Evolutionary conservation across 139 green algal species (phyloP).

Genomic region (Coccomyxa sp.): DNA sequence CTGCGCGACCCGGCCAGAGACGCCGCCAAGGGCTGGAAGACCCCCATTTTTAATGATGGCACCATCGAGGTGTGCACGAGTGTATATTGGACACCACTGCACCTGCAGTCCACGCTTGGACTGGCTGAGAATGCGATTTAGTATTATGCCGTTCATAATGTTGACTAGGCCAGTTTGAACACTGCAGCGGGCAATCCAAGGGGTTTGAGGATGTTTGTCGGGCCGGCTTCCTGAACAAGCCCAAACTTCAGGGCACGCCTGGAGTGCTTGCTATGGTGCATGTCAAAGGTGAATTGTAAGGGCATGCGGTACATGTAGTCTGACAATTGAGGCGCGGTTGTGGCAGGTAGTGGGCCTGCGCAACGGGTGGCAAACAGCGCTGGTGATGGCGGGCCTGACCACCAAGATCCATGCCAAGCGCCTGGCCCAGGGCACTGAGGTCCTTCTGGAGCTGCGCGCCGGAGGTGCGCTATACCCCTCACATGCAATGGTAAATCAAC

Average conservation of each 20-base stretch:
- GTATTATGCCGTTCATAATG: too few relatives aligned
- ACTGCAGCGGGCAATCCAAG: too few relatives aligned
- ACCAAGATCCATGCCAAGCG: conserved; percentile 54
- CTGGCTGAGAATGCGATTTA: too few relatives aligned
- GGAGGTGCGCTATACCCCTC: conserved; percentile 10
- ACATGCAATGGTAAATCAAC: background rate
- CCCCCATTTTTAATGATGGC: conserved; percentile 64
- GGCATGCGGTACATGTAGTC: too few relatives aligned
- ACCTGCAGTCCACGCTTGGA: too few relatives aligned
- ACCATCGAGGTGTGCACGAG: conserved; percentile 44
- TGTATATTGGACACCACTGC: background rate
- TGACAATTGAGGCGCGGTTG: background rate
- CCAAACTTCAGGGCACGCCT: too few relatives aligned
- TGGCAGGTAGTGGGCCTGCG: conserved; percentile 65
- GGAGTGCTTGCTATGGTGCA: too few relatives aligned
- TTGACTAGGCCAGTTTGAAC: too few relatives aligned
- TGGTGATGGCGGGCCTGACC: conserved; percentile 61
- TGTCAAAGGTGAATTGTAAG: too few relatives aligned
- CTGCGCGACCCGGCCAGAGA: conserved; percentile 29
- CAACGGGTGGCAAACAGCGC: conserved; percentile 64
- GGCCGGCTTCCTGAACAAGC: too few relatives aligned
- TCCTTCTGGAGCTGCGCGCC: conserved; percentile 48
- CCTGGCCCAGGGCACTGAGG: conserved; percentile 60
- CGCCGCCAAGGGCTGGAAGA: conserved; percentile 21
- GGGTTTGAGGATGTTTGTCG: too few relatives aligned